A percentile compares a stretch with the other conserved stretches of the same genome.
These are phyloP conservation scores for Gonapodya prolifera DNA, from an alignment of 192 early-diverging fungal species.

Conservation along the genomic window DNA sequence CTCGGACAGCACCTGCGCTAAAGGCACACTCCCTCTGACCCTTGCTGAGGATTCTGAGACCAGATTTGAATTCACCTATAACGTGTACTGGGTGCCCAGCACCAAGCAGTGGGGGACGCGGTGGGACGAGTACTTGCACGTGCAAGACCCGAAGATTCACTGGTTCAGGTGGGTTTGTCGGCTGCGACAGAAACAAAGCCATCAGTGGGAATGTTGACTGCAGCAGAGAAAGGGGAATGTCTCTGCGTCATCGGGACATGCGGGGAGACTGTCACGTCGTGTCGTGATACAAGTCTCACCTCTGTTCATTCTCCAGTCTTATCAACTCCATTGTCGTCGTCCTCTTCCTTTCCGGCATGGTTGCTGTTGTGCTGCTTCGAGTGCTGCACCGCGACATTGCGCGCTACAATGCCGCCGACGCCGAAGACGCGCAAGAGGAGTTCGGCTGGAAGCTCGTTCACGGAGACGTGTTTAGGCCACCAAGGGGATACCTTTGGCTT, in stretches of 20 bases:
- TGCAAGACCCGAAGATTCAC: conserved; percentile 66
- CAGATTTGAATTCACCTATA: conserved; percentile 55
- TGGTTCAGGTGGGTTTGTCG: conserved; percentile 28
- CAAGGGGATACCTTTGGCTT: conserved; percentile 56
- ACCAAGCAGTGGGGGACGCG: conserved; percentile 50
- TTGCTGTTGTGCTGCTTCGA: conserved; percentile 76
- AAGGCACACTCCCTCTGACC: not conserved
- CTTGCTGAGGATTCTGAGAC: conserved; percentile 16
- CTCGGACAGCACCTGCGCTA: not conserved
- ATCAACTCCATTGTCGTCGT: conserved; percentile 92
- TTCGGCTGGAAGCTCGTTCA: conserved; percentile 98
- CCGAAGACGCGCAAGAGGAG: conserved; percentile 72
- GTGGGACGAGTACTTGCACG: conserved; percentile 73
- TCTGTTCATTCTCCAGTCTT: conserved; percentile 36
- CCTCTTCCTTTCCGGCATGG: conserved; percentile 80
- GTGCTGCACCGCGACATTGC: conserved; percentile 86
- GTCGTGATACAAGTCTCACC: no score
- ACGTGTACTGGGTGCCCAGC: conserved; percentile 47
- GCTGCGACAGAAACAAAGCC: conserved; percentile 2
- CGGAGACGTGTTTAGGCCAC: conserved; percentile 93
- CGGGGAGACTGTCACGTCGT: no score
- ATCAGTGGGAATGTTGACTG: no score
- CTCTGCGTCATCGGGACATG: no score
- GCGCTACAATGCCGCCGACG: conserved; percentile 70
- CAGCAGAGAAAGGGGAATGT: no score